phyloP scores from a whole-genome alignment of 345 rosid genomes.

The Syzygium aqueum region DNA sequence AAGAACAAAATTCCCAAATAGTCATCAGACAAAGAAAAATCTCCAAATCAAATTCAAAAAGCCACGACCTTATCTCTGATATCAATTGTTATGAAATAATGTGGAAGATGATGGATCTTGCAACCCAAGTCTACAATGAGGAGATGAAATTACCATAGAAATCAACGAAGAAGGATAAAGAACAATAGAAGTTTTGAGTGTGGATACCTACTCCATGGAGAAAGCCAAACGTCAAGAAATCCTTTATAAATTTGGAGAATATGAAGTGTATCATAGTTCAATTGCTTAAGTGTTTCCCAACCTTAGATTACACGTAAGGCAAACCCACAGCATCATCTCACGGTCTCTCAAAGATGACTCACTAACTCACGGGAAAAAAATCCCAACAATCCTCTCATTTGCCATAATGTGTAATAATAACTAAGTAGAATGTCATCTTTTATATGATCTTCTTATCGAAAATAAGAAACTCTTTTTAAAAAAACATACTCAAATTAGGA shows the following conservation, averaged over 20 bases:
- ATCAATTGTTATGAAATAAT: too few relatives aligned
- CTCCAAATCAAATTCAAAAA: neutral
- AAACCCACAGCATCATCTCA: neutral
- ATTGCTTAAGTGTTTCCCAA: neutral
- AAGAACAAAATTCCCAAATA: neutral
- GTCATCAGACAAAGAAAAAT: neutral
- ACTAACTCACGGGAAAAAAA: neutral
- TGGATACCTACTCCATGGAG: neutral
- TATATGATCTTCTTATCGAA: too few relatives aligned
- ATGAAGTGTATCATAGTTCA: neutral
- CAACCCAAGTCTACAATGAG: too few relatives aligned
- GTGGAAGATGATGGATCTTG: too few relatives aligned
- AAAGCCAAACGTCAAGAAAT: neutral
- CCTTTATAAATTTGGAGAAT: too few relatives aligned
- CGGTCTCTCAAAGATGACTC: neutral
- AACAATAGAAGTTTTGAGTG: neutral
- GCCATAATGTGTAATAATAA: neutral
- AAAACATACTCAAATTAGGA: neutral
- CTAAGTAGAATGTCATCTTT: too few relatives aligned
- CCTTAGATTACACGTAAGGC: neutral
- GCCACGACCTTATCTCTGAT: too few relatives aligned
- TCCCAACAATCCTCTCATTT: neutral
- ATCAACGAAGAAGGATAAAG: too few relatives aligned
- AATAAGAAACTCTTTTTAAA: neutral
- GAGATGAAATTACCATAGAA: too few relatives aligned